Base-by-base conservation (phyloP, 371 early-diverging fungal genomes). In the Apophysomyces variabilis region DNA sequence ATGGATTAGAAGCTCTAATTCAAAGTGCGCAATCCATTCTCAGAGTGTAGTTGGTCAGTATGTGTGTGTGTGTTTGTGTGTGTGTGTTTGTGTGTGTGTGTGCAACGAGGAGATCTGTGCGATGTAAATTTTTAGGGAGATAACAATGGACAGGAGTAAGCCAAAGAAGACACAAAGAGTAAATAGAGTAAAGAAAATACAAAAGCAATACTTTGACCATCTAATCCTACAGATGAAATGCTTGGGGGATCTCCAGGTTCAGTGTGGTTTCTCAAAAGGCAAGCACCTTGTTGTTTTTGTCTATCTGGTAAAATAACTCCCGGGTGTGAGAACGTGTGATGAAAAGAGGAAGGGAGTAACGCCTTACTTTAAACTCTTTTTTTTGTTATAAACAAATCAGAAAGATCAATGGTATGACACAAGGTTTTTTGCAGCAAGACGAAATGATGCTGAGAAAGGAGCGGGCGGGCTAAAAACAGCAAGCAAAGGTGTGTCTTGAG, bases 21-120 rank as follows among this genome's bases (percentile, higher is more conserved):
- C 54, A 21, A 50, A 21, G 54, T 50, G 16, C 54, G 54, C 21
- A n/a, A 9, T 21, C 21, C 21, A 18, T 18, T 7, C 8, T 7
- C n/a, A 21, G 21, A 50, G 21, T 50, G 9, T 50, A 5, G 9
- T 21, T 1, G 3, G 3, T 26, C 3, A 26, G 32, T 26, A 26
- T 26, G 3, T 26, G 32, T 26, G 32, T 26, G 26, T 26, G 26
- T 26, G n/a, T n/a, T n/a, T n/a, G n/a, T n/a, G n/a, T n/a, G n/a
- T n/a, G n/a, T n/a, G n/a, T n/a, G n/a, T n/a, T n/a, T n/a, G n/a
- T n/a, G 54, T 50, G 32, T 26, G n/a, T 50, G n/a, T 50, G 54
- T 50, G 54, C 9, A 50, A 50, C 21, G 54, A 13, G 54, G 54
- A 50, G 54, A 50, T 50, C 54, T 50, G 54, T 50, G 54, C 54